Conservation (phyloP, 148 eudicot species). For the Hydrangea macrophylla region DNA sequence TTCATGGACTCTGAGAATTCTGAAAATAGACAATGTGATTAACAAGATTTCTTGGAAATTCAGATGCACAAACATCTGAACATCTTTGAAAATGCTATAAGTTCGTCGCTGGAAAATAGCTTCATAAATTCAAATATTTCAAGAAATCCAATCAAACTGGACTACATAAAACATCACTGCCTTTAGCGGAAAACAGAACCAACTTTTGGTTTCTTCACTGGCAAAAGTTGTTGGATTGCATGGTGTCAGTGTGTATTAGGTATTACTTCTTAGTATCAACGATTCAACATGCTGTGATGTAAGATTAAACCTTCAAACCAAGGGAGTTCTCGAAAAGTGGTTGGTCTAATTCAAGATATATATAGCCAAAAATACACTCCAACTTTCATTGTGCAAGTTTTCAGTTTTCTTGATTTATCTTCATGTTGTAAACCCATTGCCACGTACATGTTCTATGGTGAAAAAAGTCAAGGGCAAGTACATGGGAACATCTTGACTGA, state of each 20-base stretch:
- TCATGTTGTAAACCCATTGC: background rate
- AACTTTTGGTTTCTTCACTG: background rate
- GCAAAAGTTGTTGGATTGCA: too few species aligned
- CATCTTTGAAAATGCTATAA: background rate
- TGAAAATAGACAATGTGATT: slow-evolving; percentile 24
- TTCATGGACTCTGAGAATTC: slow-evolving; percentile 93
- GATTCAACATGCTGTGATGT: too few species aligned
- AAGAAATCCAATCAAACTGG: background rate
- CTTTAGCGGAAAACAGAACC: background rate
- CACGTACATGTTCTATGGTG: background rate
- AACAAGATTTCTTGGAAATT: background rate
- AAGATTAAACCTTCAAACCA: background rate
- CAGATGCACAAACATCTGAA: background rate
- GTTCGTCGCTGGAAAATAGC: too few species aligned
- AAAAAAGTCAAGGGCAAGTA: too few species aligned
- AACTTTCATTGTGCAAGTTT: background rate
- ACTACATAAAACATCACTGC: background rate
- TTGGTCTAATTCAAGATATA: background rate
- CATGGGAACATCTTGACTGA: too few species aligned
- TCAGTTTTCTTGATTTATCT: background rate
- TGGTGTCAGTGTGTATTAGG: too few species aligned
- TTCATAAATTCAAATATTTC: background rate
- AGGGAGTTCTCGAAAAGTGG: background rate
- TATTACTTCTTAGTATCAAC: too few species aligned
- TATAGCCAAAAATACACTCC: background rate